phyloP scores from a whole-genome alignment of 2,329 filamentous ascomycete species.

The Cytospora piceae region DNA sequence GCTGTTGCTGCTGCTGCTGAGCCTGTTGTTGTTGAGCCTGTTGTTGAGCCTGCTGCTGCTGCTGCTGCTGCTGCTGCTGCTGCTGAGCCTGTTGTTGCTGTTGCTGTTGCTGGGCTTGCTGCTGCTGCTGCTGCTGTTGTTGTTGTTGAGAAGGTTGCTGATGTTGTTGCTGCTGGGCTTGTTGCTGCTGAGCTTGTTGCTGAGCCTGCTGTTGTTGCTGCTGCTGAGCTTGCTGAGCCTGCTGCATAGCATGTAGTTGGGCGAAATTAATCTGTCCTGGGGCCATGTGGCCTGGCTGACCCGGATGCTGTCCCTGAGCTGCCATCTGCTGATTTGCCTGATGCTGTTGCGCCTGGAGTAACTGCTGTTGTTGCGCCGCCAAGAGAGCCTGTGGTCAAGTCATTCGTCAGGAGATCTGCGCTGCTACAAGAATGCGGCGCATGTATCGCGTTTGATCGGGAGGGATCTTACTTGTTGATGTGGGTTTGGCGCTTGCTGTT shows the following conservation, averaged over 20 bases:
- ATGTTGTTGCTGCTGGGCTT: constrained; percentile 41
- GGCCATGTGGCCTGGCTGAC: constrained; percentile 54
- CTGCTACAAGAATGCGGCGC: constrained; percentile 24
- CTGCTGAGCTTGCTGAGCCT: constrained; percentile 40
- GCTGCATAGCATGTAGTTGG: constrained; percentile 44
- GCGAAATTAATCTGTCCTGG: constrained; percentile 45
- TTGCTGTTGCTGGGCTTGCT: constrained; percentile 35
- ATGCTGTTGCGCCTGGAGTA: constrained; percentile 46
- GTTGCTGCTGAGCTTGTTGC: constrained; percentile 42
- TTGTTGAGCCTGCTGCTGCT: constrained; percentile 30
- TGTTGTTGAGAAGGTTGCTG: constrained; percentile 18
- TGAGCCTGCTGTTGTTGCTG: constrained; percentile 40
- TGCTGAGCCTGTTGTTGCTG: constrained; percentile 34
- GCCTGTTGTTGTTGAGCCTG: constrained; percentile 19
- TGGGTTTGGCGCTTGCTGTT: constrained; percentile 29
- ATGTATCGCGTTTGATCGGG: constrained; percentile 31
- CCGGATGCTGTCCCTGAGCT: constrained; percentile 48
- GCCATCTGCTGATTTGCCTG: constrained; percentile 46
- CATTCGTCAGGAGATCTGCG: constrained; percentile 11
- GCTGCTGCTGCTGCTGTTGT: constrained; percentile 30
- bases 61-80: constrained; percentile 33
- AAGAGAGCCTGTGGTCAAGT: constrained; percentile 44
- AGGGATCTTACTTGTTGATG: constrained; percentile 33
- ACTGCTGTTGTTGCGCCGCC: constrained; percentile 51
- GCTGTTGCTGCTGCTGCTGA: constrained; percentile 34